These are phyloP conservation scores for Leccinum longicurvipes DNA, from an alignment of 768 basidiomycete genomes.

Conservation along the genomic window DNA sequence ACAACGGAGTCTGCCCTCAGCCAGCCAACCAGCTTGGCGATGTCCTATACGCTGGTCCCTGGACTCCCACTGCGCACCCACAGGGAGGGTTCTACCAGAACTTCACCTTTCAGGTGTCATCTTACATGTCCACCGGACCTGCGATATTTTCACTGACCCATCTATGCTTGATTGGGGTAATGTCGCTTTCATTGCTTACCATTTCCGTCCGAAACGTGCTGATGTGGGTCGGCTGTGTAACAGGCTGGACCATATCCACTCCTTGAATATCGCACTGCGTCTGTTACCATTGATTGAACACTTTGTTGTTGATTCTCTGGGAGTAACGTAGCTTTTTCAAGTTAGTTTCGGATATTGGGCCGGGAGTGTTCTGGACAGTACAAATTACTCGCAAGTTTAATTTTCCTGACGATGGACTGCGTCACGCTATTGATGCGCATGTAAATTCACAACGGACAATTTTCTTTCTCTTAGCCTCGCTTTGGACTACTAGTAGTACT, in stretches of 20 bases:
- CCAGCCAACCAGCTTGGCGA: conserved; percentile 19
- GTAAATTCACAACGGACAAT: background rate
- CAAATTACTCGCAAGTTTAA: too few relatives aligned
- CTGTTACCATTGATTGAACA: background rate
- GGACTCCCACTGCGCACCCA: conserved; percentile 19
- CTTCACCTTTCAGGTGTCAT: conserved; percentile 20
- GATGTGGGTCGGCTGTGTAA: too few relatives aligned
- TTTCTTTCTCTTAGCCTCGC: background rate
- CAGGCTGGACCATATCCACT: conserved; percentile 25
- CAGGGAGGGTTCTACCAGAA: conserved; percentile 27
- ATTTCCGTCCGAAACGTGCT: background rate
- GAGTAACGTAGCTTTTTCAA: background rate
- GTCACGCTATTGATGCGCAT: background rate
- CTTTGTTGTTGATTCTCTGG: background rate
- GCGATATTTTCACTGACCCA: conserved; percentile 31
- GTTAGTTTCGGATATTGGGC: background rate
- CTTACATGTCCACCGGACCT: conserved; percentile 10
- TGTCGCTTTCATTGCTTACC: background rate
- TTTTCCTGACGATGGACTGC: background rate
- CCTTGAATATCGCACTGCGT: conserved; percentile 27
- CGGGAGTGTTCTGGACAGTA: background rate
- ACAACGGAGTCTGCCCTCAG: conserved; percentile 21
- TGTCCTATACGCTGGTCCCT: conserved; percentile 30
- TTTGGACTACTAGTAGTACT: background rate
- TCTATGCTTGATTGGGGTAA: conserved; percentile 30